phyloP scores from a whole-genome alignment of 371 early-diverging fungal species.

The Cokeromyces recurvatus region DNA sequence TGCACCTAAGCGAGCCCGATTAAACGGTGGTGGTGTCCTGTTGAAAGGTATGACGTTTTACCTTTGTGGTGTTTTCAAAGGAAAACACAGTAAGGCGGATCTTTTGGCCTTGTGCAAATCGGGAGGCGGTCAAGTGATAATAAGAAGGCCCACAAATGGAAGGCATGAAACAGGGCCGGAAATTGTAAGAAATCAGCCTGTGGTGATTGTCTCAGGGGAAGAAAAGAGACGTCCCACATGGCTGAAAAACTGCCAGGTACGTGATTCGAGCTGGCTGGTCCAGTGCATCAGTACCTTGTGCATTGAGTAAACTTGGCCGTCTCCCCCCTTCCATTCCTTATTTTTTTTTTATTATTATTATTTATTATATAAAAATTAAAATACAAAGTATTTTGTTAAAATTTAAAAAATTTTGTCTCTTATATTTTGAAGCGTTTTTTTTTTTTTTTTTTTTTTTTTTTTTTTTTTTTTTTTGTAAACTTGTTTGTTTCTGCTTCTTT shows the following conservation, averaged over 20 bases:
- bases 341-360: too few relatives aligned
- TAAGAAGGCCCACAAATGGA: slow-evolving; percentile 15
- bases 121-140: slow-evolving; percentile 23
- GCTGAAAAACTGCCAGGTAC: slow-evolving; percentile 20
- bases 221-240: background rate
- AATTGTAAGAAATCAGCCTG: background rate
- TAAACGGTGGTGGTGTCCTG: slow-evolving; percentile 1
- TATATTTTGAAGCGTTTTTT: too few relatives aligned
- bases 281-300: slow-evolving; percentile 20
- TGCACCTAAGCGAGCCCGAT: slow-evolving; percentile 22
- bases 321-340: too few relatives aligned
- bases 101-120: slow-evolving; percentile 18
- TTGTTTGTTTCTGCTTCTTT: too few relatives aligned
- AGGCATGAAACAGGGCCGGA: background rate
- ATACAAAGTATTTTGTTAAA: too few relatives aligned
- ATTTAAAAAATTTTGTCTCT: too few relatives aligned
- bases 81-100: slow-evolving; percentile 23
- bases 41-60: slow-evolving; percentile 25
- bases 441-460: too few relatives aligned
- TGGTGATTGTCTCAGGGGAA: slow-evolving; percentile 6
- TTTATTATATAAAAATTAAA: too few relatives aligned
- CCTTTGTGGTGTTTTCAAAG: slow-evolving; percentile 26
- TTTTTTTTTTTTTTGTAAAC: too few relatives aligned
- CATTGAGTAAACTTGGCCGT: slow-evolving; percentile 1
- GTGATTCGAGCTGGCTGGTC: slow-evolving; percentile 22